Percentiles rank a stretch among this genome's conserved stretches.
These are phyloP conservation scores for Arthrobotrys pseudoclavata DNA, from an alignment of 2,329 filamentous ascomycete genomes.

Conservation along the genomic window DNA sequence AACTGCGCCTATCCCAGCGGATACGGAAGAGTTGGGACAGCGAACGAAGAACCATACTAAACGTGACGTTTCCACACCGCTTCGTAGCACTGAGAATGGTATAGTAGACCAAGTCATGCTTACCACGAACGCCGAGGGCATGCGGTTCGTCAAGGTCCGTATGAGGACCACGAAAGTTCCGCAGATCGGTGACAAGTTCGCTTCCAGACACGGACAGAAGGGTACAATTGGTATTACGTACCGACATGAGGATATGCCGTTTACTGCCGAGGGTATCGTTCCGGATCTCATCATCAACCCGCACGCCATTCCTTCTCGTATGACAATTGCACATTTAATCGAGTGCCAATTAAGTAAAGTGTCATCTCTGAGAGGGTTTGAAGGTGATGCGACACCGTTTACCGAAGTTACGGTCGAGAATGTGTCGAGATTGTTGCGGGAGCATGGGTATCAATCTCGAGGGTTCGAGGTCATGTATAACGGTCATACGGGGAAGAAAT, in stretches of 20 bases:
- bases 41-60: constrained; percentile 91
- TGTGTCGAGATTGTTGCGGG: constrained; percentile 85
- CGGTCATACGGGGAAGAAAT: constrained; percentile 93
- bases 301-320: constrained; percentile 98
- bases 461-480: constrained; percentile 99
- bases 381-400: constrained; percentile 97
- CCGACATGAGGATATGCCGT: constrained; percentile 98
- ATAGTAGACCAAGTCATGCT: constrained; percentile 94
- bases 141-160: constrained; percentile 96
- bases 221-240: constrained; percentile 99
- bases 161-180: constrained; percentile 98
- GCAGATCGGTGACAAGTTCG: constrained; percentile 99
- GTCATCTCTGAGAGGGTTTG: constrained; percentile 89
- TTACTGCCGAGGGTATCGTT: constrained; percentile 88
- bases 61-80: constrained; percentile 93
- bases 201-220: constrained; percentile 98
- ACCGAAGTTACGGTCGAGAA: constrained; percentile 97
- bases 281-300: constrained; percentile 94
- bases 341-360: constrained; percentile 98
- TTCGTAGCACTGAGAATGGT: constrained; percentile 95
- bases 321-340: constrained; percentile 99
- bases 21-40: constrained; percentile 93
- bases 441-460: constrained; percentile 94
- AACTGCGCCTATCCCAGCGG: constrained; percentile 92
- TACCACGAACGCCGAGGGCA: constrained; percentile 92